phyloP scores from a whole-genome alignment of 768 basidiomycete genomes.

The Hericium coralloides region DNA sequence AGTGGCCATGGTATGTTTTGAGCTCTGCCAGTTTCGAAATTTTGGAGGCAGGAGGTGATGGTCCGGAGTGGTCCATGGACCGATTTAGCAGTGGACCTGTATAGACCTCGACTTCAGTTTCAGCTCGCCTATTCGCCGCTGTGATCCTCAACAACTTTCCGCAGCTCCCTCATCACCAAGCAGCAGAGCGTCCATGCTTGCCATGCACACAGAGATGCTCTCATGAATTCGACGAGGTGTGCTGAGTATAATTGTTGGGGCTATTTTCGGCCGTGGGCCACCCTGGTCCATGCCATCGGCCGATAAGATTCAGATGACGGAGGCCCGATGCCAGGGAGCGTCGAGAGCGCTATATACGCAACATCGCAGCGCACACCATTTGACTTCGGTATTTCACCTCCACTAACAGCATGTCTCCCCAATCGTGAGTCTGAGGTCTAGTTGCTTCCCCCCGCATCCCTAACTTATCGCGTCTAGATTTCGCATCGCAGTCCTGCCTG shows the following conservation, averaged over 20 bases:
- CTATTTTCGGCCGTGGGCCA: not conserved
- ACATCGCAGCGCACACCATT: too few species aligned
- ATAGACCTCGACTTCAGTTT: not conserved
- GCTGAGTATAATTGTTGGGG: too few species aligned
- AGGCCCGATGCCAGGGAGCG: too few species aligned
- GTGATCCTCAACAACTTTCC: too few species aligned
- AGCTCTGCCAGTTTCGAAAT: not conserved
- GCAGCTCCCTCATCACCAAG: too few species aligned
- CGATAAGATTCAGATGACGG: not conserved
- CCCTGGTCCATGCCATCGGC: not conserved
- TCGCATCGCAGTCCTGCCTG: constrained; percentile 83
- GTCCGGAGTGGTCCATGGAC: not conserved
- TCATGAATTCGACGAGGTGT: too few species aligned
- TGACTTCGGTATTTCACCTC: too few species aligned
- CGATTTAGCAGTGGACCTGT: not conserved
- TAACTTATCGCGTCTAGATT: constrained; percentile 40
- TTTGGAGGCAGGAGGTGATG: not conserved
- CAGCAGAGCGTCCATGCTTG: too few species aligned
- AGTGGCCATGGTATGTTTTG: constrained; percentile 5
- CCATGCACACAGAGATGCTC: too few species aligned
- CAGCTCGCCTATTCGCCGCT: not conserved
- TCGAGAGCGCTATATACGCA: too few species aligned
- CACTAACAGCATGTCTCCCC: constrained; percentile 4
- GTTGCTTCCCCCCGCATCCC: not conserved
- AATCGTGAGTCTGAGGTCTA: constrained; percentile 15